Conservation (phyloP, 176 grass and related monocot species). For the Carex pumila region DNA sequence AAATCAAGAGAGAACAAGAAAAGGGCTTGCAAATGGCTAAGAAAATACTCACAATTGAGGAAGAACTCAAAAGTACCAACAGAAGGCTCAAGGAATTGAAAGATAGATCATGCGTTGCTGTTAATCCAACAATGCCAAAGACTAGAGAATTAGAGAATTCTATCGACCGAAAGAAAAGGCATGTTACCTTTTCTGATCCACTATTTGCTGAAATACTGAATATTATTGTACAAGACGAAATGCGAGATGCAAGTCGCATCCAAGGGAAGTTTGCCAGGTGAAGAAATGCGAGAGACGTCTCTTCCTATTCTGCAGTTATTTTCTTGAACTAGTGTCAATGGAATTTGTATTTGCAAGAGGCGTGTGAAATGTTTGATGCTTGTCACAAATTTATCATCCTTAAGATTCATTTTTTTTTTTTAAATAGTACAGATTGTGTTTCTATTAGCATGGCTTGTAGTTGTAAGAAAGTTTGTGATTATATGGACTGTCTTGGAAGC, state of each 20-base stretch:
- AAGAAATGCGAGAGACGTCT: background rate
- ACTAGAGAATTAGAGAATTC: background rate
- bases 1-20: constrained; percentile 21
- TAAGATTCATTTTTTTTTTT: background rate
- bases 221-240: constrained; percentile 1
- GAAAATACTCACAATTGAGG: background rate
- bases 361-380: background rate
- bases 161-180: background rate
- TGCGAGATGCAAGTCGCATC: background rate
- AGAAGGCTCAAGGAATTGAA: constrained; percentile 19
- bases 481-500: too few species aligned
- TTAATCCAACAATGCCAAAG: constrained; percentile 6
- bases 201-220: constrained; percentile 6
- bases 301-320: background rate
- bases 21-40: constrained; percentile 2
- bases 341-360: background rate
- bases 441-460: too few species aligned
- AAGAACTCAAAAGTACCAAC: constrained; percentile 20
- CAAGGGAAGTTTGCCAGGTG: background rate
- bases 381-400: background rate
- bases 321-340: background rate
- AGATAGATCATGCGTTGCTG: background rate
- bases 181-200: constrained; percentile 10
- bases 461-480: too few species aligned
- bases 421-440: too few species aligned